Evolutionary conservation across 2,329 filamentous ascomycete genomes (phyloP), one percentile per base, ranked within the genome.

Genomic region (Xylariaceae sp.): DNA sequence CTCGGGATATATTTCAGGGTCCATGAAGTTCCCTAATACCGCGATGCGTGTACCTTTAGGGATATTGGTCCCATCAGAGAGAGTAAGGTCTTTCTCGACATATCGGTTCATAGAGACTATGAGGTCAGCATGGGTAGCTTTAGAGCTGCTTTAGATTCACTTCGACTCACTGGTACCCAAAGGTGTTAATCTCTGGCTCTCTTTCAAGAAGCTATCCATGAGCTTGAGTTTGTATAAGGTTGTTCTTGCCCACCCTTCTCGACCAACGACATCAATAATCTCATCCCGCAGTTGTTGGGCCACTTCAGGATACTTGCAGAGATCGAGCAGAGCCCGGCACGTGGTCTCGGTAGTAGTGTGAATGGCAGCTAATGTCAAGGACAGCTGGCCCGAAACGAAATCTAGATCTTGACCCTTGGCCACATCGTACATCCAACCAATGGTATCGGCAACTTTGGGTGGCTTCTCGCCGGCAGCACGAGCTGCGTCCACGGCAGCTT

Each of bases 211-310:
- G 54, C 70, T 74, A 54, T 77, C 73, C 52, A 75, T 65, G 24
- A 73, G 69, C 55, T 64, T 66, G 16, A 75, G 64, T 40, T 72
- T 70, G 33, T 64, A 65, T 13, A 73, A 33, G 3, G 66, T 67
- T 8, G 62, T 69, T 60, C 68, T 72, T n/a, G 62, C 60, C 68
- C 69, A 71, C 6, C 68, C 68, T 36, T 65, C 45, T 18, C 65
- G 57, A 36, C 65, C 54, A 10, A 70, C 61, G 21, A 71, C 65
- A 13, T 67, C 63, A 24, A 71, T 60, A 16, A 78, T 75, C 63
- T 81, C 78, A 13, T 77, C 66, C 2, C 79, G 72, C 18, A 81
- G 62, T 16, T 72, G 70, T 26, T 77, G 71, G 16, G 73, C 63
- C 51, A 74, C 72, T 48, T 81, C 76, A 1, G 77, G 77, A 30